phyloP scores from a whole-genome alignment of 1,284 basidiomycete species.

The Irpex lacteus region DNA sequence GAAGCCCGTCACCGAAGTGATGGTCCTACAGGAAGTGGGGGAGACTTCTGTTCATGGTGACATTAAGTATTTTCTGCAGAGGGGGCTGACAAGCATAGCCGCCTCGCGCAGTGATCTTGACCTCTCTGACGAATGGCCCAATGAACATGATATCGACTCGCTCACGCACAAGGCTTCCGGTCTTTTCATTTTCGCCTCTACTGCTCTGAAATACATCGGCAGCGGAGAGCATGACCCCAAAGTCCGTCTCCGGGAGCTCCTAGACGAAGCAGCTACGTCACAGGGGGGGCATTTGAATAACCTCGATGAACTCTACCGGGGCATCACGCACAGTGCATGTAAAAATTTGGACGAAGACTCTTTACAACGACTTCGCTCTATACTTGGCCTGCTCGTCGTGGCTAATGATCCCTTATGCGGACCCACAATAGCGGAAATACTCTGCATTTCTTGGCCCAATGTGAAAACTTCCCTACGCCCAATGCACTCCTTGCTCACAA shows the following conservation, averaged over 20 bases:
- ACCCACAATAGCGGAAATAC: background rate
- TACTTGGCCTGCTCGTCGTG: background rate
- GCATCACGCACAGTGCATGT: background rate
- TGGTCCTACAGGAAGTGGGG: background rate
- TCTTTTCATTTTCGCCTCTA: constrained; percentile 19
- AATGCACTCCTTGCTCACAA: constrained; percentile 2
- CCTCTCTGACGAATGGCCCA: background rate
- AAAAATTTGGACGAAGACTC: background rate
- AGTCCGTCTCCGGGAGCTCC: background rate
- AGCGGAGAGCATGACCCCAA: background rate
- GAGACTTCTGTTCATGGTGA: background rate
- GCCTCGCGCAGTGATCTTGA: background rate
- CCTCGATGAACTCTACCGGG: background rate
- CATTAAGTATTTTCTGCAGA: background rate
- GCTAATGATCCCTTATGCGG: background rate
- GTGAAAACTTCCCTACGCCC: background rate
- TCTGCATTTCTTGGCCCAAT: background rate
- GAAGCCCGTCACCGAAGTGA: background rate
- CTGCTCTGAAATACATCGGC: constrained; percentile 10
- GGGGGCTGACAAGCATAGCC: background rate
- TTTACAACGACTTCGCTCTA: background rate
- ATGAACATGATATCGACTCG: constrained; percentile 2
- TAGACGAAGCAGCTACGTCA: background rate
- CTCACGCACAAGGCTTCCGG: constrained; percentile 10
- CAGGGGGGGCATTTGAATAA: background rate